Base-by-base conservation (phyloP, 2,329 filamentous ascomycete genomes). In the Curvularia sp. region DNA sequence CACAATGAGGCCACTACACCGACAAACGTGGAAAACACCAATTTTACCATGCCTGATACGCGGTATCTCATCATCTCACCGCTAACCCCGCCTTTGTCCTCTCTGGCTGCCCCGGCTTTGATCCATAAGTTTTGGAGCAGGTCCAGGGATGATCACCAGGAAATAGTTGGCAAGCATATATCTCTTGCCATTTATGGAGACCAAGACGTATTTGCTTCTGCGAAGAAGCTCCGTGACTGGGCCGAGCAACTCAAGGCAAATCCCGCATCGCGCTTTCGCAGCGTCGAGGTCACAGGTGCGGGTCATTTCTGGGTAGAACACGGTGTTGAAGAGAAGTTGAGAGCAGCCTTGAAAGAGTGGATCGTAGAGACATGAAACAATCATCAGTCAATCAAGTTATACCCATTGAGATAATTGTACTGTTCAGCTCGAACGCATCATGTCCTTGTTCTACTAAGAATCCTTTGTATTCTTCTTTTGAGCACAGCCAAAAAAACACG, bases 171-270 rank as follows among this genome's bases (percentile, higher is more conserved):
- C 5, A 69, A 66, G 36, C 64, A 73, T 47, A 52, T 53, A 5
- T 89, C 89, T 0, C 74, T 97, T 32, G 87, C 86, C 0, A 76
- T 96, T 0, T 96, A 88, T 70, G 94, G 93, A 1, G 86, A 89
- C 49, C 81, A 84, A 3, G 93, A 98, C 74, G 78, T 83, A 0
- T 96, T 97, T 64, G 88, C 91, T 1, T 84, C 87, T 1, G 80
- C 80, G 3, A 83, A 82, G 57, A 90, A 86, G 74, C 80, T 93
- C 65, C 82, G 84, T 10, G 78, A 81, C 1, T 97, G 93, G 93
- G 80, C 81, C 9, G 77, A 79, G 39, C 82, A 80, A 58, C 77
- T 93, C 43, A 74, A 77, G 18, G 72, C 53, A 4, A 71, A 69
- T 4, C 38, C 64, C 8, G 65, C 56, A 3, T 59, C 58, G 13